phyloP scores from a whole-genome alignment of 2,329 filamentous ascomycete genomes.

The Arthrobotrys megalospora region DNA sequence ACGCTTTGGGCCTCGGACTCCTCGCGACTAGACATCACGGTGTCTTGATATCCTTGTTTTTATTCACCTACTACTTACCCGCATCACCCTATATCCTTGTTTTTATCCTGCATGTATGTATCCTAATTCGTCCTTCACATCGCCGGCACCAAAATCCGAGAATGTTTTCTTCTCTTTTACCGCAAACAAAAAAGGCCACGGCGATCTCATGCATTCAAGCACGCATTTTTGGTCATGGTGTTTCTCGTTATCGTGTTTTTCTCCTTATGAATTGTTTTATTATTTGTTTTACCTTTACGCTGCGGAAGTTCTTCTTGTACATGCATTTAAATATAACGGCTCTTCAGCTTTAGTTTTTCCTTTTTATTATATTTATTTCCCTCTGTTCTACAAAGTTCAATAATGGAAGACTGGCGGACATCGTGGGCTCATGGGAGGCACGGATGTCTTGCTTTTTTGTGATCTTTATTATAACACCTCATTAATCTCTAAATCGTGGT shows the following conservation, averaged over 20 bases:
- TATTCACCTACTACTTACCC: slow-evolving; percentile 1
- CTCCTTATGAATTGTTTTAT: background rate
- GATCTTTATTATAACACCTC: background rate
- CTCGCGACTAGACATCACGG: background rate
- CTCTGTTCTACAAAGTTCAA: slow-evolving; percentile 22
- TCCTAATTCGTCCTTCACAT: slow-evolving; percentile 15
- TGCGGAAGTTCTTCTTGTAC: slow-evolving; percentile 36
- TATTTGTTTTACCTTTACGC: slow-evolving; percentile 22
- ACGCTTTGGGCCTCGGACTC: slow-evolving; percentile 38
- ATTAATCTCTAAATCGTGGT: too few species aligned
- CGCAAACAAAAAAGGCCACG: slow-evolving; percentile 23
- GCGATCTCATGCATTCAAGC: slow-evolving; percentile 33
- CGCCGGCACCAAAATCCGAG: slow-evolving; percentile 2
- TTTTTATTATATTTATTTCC: background rate
- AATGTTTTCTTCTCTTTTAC: slow-evolving; percentile 26
- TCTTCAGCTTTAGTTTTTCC: slow-evolving; percentile 16
- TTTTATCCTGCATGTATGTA: slow-evolving; percentile 3
- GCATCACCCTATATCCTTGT: background rate
- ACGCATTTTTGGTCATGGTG: slow-evolving; percentile 31
- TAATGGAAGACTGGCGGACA: slow-evolving; percentile 31
- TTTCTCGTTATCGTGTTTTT: slow-evolving; percentile 20
- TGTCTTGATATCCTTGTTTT: background rate
- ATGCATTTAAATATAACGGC: slow-evolving; percentile 34
- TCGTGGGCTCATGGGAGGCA: background rate
- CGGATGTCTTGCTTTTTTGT: background rate